Conservation (phyloP, 805 yeast species). For the Vanderwaltozyma tropicalis region DNA sequence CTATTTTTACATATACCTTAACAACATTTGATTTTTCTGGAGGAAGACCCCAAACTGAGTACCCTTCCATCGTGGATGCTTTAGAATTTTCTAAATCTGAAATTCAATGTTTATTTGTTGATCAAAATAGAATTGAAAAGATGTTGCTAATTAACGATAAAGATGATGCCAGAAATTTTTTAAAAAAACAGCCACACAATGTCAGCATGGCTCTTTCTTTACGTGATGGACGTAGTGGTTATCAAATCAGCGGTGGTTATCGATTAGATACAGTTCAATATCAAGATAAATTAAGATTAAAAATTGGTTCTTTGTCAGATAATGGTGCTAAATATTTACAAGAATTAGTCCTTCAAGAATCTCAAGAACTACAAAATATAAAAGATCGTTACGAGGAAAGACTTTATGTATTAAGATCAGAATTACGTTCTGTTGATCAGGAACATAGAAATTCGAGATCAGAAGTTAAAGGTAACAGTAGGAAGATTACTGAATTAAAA, state of each 20-base stretch:
- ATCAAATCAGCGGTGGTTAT: slow-evolving; percentile 38
- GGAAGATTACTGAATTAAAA: slow-evolving; percentile 17
- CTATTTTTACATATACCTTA: slow-evolving; percentile 34
- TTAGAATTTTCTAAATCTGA: slow-evolving; percentile 45
- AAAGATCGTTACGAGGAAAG: slow-evolving; percentile 7
- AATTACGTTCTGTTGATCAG: slow-evolving; percentile 11
- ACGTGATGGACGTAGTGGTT: slow-evolving; percentile 35
- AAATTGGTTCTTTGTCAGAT: slow-evolving; percentile 13
- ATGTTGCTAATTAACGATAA: slow-evolving; percentile 43
- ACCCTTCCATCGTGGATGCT: slow-evolving; percentile 48
- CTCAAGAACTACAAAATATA: slow-evolving; percentile 21
- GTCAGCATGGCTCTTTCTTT: slow-evolving; percentile 36
- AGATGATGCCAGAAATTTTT: slow-evolving; percentile 38
- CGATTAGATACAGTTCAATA: slow-evolving; percentile 46
- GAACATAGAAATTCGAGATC: slow-evolving; percentile 26
- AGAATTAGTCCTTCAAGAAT: slow-evolving; percentile 15
- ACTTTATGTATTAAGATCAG: slow-evolving; percentile 3
- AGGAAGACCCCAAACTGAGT: slow-evolving; percentile 35
- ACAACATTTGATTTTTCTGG: slow-evolving; percentile 37
- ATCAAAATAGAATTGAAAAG: slow-evolving; percentile 48
- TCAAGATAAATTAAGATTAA: slow-evolving; percentile 16
- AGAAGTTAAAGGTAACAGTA: slow-evolving; percentile 19
- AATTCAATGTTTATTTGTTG: slow-evolving; percentile 54
- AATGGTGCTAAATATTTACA: slow-evolving; percentile 14
- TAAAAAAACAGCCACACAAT: slow-evolving; percentile 31